These are phyloP conservation scores for Saksenaea oblongispora DNA, from an alignment of 371 early-diverging fungal genomes.

Conservation along the genomic window DNA sequence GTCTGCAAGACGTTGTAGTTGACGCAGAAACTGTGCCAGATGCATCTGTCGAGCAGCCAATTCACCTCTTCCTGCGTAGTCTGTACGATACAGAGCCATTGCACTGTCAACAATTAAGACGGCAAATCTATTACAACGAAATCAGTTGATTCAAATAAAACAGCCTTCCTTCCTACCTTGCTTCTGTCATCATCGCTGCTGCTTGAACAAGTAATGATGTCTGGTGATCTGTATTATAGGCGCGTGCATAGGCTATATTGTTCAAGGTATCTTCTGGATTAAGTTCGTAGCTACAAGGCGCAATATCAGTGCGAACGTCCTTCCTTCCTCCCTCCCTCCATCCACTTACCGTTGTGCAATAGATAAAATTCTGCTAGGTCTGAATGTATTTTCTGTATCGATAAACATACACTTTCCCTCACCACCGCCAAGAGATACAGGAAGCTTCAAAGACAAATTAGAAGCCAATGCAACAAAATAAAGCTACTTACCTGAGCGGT, in stretches of 20 bases:
- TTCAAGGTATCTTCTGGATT: conserved; percentile 91
- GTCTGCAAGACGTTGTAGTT: conserved; percentile 92
- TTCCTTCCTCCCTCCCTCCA: not conserved
- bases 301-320: not conserved
- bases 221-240: conserved; percentile 99
- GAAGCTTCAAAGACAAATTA: conserved; percentile 60
- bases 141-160: not conserved
- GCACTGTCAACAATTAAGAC: conserved; percentile 97
- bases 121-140: conserved; percentile 57
- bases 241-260: conserved; percentile 97
- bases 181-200: conserved; percentile 96
- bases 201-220: conserved; percentile 90
- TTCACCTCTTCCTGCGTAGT: conserved; percentile 98
- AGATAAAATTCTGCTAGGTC: conserved; percentile 90
- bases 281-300: conserved; percentile 61
- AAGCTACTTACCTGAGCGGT: conserved; percentile 83
- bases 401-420: conserved; percentile 98
- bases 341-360: conserved; percentile 79
- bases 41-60: conserved; percentile 98
- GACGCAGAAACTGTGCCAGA: conserved; percentile 92
- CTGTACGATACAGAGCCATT: conserved; percentile 97
- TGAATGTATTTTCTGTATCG: conserved; percentile 99
- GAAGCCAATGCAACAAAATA: not conserved
- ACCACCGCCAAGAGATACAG: conserved; percentile 87
- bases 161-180: conserved; percentile 30